Base-by-base conservation (phyloP, 2,329 filamentous ascomycete species). In the Lachnellula cervina region DNA sequence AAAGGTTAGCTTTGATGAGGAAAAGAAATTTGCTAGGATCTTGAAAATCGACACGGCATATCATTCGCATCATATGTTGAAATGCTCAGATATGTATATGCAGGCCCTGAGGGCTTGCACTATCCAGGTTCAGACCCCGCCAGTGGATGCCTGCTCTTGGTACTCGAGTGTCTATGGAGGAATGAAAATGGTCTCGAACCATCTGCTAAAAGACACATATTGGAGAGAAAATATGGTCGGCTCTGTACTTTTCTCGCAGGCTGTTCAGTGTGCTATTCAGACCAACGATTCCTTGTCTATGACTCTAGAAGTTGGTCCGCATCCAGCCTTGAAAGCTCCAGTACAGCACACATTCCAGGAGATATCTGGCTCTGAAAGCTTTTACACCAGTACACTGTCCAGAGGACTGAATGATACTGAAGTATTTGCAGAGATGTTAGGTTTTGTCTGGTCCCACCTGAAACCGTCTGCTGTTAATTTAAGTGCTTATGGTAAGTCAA, bases 221-320 rank as follows among this genome's bases (percentile, higher is more conserved):
- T 66, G 64, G 64, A 50, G 49, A 11, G 62, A 69, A 2, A 80
- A 80, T 51, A 64, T 80, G 62, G 53, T 65, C 0, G 61, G 63
- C 2, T 55, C 72, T 1, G 78, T 80, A 8, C 65, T 72, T 5
- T 80, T 77, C 56, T 61, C 70, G 8, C 61, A 66, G 5, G 76
- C 76, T 0, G 56, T 79, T 4, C 49, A 52, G 28, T 8, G 4
- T 19, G 54, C 62, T 4, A 47, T 62, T 46, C 21, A 49, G 13
- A 40, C 54, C n/a, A 28, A 50, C 4, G 49, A 48, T 7, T 42
- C 38, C 11, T 57, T 60, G n/a, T 58, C 62, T 17, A 28, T 62
- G 11, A 56, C 46, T 2, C 35, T 64, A 11, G 64, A 66, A 54
- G 48, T 65, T 40, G 64, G 64, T 11, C 63, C 64, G 14, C 63